Evolutionary conservation across 352 stramenopile species (phyloP), one percentile per base, ranked within the genome.

Genomic region (Phytophthora hibernalis): DNA sequence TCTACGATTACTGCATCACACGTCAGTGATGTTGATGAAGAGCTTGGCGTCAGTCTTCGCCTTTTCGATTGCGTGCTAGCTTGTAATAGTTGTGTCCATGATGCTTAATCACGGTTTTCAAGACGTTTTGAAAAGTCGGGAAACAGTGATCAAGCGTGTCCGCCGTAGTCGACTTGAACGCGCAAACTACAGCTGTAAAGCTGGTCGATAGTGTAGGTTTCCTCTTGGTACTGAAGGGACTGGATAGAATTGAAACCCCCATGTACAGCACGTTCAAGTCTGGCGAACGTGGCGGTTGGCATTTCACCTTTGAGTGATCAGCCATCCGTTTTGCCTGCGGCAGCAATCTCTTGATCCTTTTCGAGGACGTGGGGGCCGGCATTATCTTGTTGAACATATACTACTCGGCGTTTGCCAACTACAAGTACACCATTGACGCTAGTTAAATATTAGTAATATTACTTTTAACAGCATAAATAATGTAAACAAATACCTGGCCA

Each of bases 31-130:
- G 10, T 16, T 38, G 31, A 11, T 16, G 31, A 16, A 13, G 31
- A 38, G 13, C 22, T 42, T n/a, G 38, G 15, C 16, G 28, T 1
- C 16, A 53, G 38, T 22, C 40, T 40, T 30, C 38, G 42, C 20
- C 18, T 37, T 20, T 51, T 31, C 53, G 15, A 44, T 53, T 53
- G 28, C 53, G 53, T n/a, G 24, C n/a, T 15, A 61, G 53, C 28
- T 52, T 53, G n/a, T 61, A 61, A 37, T 61, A 18, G 40, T 61
- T 61, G 40, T 52, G 22, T 5, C 53, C 53, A 33, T 33, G 20
- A 8, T 61, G 38, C 20, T 52, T 51, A 40, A 52, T 52, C 38
- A 52, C 53, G 33, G 16, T 51, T 21, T 21, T n/a, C 53, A 61
- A 35, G 5, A 61, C 35, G 11, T 26, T 49, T 50, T 59, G 37